phyloP scores from a whole-genome alignment of 371 early-diverging fungal species.

The Mortierella sp. region DNA sequence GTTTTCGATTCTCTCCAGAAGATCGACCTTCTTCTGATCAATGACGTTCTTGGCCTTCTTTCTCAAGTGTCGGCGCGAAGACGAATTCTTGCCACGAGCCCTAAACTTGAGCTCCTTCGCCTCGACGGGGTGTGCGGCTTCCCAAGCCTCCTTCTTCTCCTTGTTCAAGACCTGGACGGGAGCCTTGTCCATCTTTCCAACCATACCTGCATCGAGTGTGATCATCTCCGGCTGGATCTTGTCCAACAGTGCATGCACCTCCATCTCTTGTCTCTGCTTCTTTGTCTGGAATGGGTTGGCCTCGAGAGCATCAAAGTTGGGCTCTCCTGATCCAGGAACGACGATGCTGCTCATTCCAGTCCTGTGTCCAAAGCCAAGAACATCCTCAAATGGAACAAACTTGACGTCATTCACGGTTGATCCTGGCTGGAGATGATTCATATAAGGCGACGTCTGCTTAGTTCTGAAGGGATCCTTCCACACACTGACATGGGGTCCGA shows the following conservation, averaged over 20 bases:
- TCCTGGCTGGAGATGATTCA: constrained; percentile 82
- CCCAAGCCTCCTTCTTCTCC: constrained; percentile 60
- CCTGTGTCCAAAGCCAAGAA: constrained; percentile 91
- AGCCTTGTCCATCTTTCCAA: constrained; percentile 75
- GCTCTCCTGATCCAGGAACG: constrained; percentile 96
- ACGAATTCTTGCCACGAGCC: constrained; percentile 83
- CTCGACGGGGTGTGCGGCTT: constrained; percentile 61
- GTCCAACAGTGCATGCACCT: constrained; percentile 94
- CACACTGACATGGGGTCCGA: constrained; percentile 79
- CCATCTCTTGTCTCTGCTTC: constrained; percentile 92
- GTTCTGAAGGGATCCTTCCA: constrained; percentile 91
- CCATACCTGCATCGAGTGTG: constrained; percentile 79
- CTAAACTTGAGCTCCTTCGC: constrained; percentile 67
- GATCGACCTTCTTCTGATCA: constrained; percentile 68
- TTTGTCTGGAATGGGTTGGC: constrained; percentile 96
- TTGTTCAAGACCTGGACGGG: constrained; percentile 64
- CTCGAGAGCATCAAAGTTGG: constrained; percentile 96
- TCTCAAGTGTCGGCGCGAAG: constrained; percentile 77
- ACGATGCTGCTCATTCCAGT: constrained; percentile 88
- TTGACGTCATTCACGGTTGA: constrained; percentile 66
- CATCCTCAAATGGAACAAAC: constrained; percentile 98
- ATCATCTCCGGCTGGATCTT: constrained; percentile 78
- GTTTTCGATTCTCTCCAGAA: constrained; percentile 59
- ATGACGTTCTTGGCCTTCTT: constrained; percentile 84
- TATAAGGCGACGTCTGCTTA: constrained; percentile 88